Evolutionary conservation across 1,284 basidiomycete species (phyloP).

Genomic region (Fistulina hepatica): DNA sequence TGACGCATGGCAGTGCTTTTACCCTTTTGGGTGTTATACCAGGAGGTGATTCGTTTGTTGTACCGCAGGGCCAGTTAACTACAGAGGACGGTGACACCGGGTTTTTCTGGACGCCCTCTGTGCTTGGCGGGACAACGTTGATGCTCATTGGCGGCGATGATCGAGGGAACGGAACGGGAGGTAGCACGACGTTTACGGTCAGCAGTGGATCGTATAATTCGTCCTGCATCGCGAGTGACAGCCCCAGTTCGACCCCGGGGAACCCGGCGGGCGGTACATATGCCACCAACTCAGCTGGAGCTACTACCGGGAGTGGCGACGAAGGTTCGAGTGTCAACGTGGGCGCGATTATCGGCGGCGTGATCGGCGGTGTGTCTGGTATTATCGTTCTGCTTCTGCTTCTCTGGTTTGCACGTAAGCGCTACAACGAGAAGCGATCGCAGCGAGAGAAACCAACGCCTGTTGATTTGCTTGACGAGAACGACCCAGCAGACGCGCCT

Average conservation of each 20-base stretch:
- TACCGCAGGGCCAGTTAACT: conserved; percentile 36
- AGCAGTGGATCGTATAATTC: conserved; percentile 34
- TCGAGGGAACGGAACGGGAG: conserved; percentile 55
- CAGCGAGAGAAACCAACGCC: conserved; percentile 39
- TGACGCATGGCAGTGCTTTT: conserved; percentile 30
- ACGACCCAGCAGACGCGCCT: conserved; percentile 41
- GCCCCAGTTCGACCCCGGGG: conserved; percentile 67
- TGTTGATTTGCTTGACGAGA: conserved; percentile 53
- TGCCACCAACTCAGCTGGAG: conserved; percentile 39
- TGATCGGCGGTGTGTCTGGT: conserved; percentile 48
- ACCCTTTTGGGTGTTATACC: conserved; percentile 66
- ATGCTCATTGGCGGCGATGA: conserved; percentile 55
- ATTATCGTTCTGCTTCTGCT: conserved; percentile 32
- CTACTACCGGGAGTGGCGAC: conserved; percentile 9
- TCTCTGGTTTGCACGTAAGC: conserved; percentile 45
- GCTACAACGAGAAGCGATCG: conserved; percentile 25
- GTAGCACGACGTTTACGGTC: conserved; percentile 48
- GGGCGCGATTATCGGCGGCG: conserved; percentile 61
- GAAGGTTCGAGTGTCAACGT: conserved; percentile 28
- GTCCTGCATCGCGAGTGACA: conserved; percentile 43
- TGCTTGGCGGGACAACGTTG: conserved; percentile 53
- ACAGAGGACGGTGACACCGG: conserved; percentile 41
- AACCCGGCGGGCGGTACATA: conserved; percentile 65
- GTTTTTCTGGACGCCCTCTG: conserved; percentile 56
- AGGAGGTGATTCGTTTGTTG: conserved; percentile 61